Evolutionary conservation across 1,284 basidiomycete species (phyloP).

Genomic region (Apiotrichum mycotoxinovorans): DNA sequence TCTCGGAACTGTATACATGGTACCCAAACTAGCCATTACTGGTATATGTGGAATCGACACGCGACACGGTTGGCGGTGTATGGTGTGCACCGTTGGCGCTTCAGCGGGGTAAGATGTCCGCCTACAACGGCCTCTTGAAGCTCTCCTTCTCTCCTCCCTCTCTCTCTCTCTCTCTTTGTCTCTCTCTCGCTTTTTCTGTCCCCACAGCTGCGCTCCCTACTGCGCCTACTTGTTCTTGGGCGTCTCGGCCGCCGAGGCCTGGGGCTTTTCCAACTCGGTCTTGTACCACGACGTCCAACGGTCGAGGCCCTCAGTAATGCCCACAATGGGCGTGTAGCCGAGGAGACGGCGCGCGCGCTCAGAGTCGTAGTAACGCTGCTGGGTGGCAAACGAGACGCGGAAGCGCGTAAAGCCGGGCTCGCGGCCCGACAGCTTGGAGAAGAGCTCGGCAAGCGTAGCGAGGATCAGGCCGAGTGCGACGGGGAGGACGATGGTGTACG

Average conservation of each 20-base stretch:
- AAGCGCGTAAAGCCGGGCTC: constrained; percentile 87
- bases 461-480: constrained; percentile 64
- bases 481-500: constrained; percentile 60
- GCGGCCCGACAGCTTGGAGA: constrained; percentile 69
- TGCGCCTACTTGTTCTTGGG: constrained; percentile 34
- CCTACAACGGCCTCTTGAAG: no score
- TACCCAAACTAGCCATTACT: no score
- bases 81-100: no score
- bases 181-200: neutral
- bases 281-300: constrained; percentile 50
- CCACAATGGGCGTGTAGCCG: constrained; percentile 87
- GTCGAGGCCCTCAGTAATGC: constrained; percentile 81
- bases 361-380: constrained; percentile 82
- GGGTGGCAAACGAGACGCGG: constrained; percentile 68
- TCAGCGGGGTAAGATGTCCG: no score
- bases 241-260: constrained; percentile 18
- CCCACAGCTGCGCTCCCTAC: neutral
- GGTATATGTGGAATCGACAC: no score
- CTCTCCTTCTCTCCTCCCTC: no score
- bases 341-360: constrained; percentile 89
- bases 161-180: neutral
- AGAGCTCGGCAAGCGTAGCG: constrained; percentile 70
- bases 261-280: constrained; percentile 38
- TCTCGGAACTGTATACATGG: no score
- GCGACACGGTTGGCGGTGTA: no score